A percentile compares a stretch with the other conserved stretches of the same genome.
phyloP scores from a whole-genome alignment of 1,139 yeast species.

The Pichia terricola region DNA sequence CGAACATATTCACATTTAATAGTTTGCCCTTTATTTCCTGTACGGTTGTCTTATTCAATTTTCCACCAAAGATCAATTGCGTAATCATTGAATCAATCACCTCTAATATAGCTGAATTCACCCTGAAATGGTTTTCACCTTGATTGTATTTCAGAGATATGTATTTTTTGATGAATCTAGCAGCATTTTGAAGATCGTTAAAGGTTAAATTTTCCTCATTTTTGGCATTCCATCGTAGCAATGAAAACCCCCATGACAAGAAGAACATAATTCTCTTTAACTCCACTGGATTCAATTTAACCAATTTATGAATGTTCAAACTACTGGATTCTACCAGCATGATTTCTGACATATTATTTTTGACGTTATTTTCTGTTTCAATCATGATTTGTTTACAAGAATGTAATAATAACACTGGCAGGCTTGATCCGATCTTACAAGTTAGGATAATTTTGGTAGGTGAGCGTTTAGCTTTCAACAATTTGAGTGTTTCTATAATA shows the following conservation, averaged over 20 bases:
- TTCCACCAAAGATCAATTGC: conserved; percentile 59
- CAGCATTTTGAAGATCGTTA: conserved; percentile 54
- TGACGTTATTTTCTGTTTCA: conserved; percentile 58
- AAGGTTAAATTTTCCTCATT: conserved; percentile 70
- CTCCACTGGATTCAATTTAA: conserved; percentile 31
- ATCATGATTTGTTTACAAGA: conserved; percentile 43
- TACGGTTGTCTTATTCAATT: conserved; percentile 28
- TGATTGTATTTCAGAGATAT: conserved; percentile 14
- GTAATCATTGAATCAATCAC: conserved; percentile 26
- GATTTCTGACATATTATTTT: conserved; percentile 23
- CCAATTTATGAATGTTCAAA: conserved; percentile 24
- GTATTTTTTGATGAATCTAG: conserved; percentile 35
- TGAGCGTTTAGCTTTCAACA: conserved; percentile 12
- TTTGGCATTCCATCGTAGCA: conserved; percentile 46
- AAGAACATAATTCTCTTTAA: conserved; percentile 42
- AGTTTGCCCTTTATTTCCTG: conserved; percentile 18
- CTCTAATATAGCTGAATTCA: conserved; percentile 40
- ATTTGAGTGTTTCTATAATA: conserved; percentile 38
- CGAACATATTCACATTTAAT: conserved; percentile 30
- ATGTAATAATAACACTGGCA: conserved; percentile 50
- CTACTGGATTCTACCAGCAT: conserved; percentile 32
- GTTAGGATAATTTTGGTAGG: conserved; percentile 44
- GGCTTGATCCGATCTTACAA: conserved; percentile 36
- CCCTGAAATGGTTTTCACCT: conserved; percentile 33
- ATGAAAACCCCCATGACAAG: conserved; percentile 61